Conservation (phyloP, 495 filamentous ascomycete species). For the Aspergillus saccharolyticus region DNA sequence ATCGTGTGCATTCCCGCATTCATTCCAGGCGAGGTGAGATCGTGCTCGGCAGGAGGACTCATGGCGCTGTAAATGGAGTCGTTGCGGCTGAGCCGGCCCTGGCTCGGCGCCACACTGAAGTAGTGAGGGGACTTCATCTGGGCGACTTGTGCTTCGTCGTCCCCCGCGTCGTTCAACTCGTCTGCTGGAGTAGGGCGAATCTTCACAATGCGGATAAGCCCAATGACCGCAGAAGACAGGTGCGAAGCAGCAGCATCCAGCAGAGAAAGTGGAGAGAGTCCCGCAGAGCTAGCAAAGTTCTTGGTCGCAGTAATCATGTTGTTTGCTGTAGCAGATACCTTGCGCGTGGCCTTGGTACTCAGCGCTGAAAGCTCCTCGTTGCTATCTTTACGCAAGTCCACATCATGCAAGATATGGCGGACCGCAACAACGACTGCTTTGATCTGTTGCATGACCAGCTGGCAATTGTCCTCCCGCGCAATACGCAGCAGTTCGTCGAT, state of each 20-base stretch:
- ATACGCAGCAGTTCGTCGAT: constrained; percentile 86
- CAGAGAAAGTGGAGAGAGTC: constrained; percentile 89
- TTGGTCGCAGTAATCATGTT: constrained; percentile 91
- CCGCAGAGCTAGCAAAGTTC: constrained; percentile 74
- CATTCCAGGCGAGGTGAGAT: constrained; percentile 30
- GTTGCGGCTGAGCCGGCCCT: constrained; percentile 43
- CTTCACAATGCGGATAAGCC: constrained; percentile 76
- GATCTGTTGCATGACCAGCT: constrained; percentile 70
- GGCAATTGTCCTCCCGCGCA: constrained; percentile 67
- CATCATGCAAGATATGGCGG: constrained; percentile 72
- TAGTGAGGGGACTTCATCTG: constrained; percentile 47
- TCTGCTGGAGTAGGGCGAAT: constrained; percentile 68
- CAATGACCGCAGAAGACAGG: constrained; percentile 77
- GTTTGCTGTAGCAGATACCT: constrained; percentile 87
- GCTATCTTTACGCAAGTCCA: constrained; percentile 51
- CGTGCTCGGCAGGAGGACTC: constrained; percentile 40
- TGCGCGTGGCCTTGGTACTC: constrained; percentile 63
- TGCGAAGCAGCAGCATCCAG: constrained; percentile 95
- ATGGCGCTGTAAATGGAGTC: constrained; percentile 51
- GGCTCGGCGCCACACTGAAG: constrained; percentile 42
- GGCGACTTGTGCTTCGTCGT: constrained; percentile 48
- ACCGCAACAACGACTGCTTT: constrained; percentile 76
- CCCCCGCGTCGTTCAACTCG: constrained; percentile 66
- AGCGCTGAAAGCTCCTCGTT: constrained; percentile 37
- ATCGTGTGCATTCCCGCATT: constrained; percentile 21